Conservation (phyloP, 192 early-diverging fungal genomes). For the Entophlyctis helioformis region DNA sequence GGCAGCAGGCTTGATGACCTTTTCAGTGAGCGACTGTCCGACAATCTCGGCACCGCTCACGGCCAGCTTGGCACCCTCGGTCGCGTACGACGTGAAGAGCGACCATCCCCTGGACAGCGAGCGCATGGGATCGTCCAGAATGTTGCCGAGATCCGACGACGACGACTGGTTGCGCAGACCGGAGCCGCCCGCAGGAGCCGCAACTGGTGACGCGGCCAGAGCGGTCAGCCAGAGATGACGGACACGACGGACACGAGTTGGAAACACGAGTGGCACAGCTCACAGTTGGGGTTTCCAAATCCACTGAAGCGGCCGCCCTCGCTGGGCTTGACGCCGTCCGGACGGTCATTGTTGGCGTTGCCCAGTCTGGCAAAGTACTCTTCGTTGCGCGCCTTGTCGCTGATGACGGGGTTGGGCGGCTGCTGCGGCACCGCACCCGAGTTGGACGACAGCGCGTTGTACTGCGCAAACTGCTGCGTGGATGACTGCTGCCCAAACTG, state of each 20-base stretch:
- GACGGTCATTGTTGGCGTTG: slow-evolving; percentile 22
- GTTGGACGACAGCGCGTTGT: slow-evolving; percentile 4
- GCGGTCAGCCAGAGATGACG: too few relatives aligned
- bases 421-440: slow-evolving; percentile 3
- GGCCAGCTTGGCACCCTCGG: slow-evolving; percentile 24
- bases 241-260: too few relatives aligned
- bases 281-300: slow-evolving; percentile 26
- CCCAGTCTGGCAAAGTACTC: slow-evolving; percentile 48
- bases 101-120: slow-evolving; percentile 31
- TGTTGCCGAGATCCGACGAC: background rate
- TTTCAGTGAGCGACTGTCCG: slow-evolving; percentile 23
- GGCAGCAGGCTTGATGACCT: slow-evolving; percentile 34
- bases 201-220: too few relatives aligned
- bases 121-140: slow-evolving; percentile 25
- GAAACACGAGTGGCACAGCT: background rate
- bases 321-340: slow-evolving; percentile 30
- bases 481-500: slow-evolving; percentile 12
- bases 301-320: slow-evolving; percentile 42
- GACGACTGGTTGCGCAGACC: background rate
- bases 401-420: slow-evolving; percentile 12
- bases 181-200: too few relatives aligned
- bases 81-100: slow-evolving; percentile 20
- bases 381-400: slow-evolving; percentile 61
- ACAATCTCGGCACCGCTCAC: slow-evolving; percentile 24
- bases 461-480: slow-evolving; percentile 9